These are phyloP conservation scores for Globisporangium irregulare DNA, from an alignment of 352 stramenopile species.

Conservation along the genomic window DNA sequence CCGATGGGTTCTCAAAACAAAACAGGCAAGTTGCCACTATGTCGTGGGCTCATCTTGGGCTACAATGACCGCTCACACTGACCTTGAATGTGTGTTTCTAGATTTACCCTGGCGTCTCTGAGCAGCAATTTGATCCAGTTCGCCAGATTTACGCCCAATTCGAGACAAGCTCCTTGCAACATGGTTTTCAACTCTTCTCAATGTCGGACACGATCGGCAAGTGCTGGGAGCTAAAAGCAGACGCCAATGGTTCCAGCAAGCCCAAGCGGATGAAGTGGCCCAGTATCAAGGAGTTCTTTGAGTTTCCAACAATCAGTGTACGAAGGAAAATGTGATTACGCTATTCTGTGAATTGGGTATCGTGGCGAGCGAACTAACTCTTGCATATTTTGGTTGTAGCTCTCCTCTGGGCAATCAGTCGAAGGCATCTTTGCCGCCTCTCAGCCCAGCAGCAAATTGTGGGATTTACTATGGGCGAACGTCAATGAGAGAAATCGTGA, in stretches of 20 bases:
- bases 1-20: conserved; percentile 7
- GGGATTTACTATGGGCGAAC: neutral
- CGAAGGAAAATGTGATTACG: neutral
- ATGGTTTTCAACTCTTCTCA: conserved; percentile 26
- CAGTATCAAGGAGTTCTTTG: conserved; percentile 41
- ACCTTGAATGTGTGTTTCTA: conserved; percentile 4
- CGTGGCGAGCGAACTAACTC: neutral
- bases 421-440: neutral
- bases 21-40: conserved; percentile 1
- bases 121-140: conserved; percentile 27
- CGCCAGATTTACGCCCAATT: conserved; percentile 24
- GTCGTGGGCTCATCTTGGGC: neutral
- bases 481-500: neutral
- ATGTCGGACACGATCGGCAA: conserved; percentile 32
- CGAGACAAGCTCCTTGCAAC: conserved; percentile 3
- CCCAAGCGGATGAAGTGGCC: conserved; percentile 29
- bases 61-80: neutral
- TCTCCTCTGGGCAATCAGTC: neutral
- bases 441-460: neutral
- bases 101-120: conserved; percentile 37
- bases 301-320: conserved; percentile 24
- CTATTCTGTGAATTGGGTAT: neutral
- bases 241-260: neutral
- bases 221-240: conserved; percentile 23
- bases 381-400: neutral